Evolutionary conservation across 345 rosid species (phyloP), one percentile per base, ranked within the genome.

Genomic region (Isatis tinctoria): DNA sequence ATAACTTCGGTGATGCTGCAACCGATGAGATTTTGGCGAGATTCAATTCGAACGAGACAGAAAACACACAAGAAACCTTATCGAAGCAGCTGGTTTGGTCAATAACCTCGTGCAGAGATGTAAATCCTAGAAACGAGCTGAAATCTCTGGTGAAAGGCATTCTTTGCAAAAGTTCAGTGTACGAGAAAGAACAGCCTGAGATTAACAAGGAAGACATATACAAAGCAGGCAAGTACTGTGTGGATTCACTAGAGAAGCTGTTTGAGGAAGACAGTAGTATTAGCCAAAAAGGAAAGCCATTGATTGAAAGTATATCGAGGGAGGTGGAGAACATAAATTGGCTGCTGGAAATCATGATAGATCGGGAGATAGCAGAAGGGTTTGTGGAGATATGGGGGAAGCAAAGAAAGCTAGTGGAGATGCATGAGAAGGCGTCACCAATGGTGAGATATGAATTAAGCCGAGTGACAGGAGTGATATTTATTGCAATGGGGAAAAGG

Each of bases 371-470:
- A 78, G 96, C 87, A 0, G 97, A 91, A 69, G 99, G 86, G 40
- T 92, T 95, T 69, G 97, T 92, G 52, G 87, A 82, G 67, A 64
- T 86, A 56, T 91, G 97, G 99, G 84, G 83, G 17, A 75, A 83
- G 59, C 92, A 95, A 74, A 74, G 27, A 6, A 79, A 11, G 8
- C 74, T 95, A 68, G 81, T 85, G 39, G 84, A 84, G 62, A 53
- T 88, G 83, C 93, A 91, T 36, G 82, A 83, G 76, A 81, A 10
- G 48, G 79, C 88, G 26, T 94, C 99, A 11, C 92, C 95, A 20
- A 90, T 94, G 96, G 85, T 94, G 30, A 86, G 97, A 74, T 91
- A 94, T 36, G 97, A 91, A 79, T 78, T 95, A 48, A 91, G 99
- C 74, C 83, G 95, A 75, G 84, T 91, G 70, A 88, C 97, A 24